Conservation (phyloP, 1,139 yeast species). For the Taiozyma sp. region DNA sequence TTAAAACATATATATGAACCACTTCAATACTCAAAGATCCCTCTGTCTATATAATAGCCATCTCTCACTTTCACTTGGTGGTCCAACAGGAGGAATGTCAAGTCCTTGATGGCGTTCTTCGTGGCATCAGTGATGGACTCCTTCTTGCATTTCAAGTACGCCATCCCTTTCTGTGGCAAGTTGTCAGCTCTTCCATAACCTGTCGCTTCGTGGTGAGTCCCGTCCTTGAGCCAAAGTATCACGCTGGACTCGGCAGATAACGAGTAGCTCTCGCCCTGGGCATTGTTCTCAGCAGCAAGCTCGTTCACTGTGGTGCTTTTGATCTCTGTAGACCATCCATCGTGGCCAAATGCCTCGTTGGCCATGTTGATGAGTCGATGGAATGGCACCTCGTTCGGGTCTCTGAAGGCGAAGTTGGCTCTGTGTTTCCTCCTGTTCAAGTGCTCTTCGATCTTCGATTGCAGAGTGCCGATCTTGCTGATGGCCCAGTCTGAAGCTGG, state of each 20-base stretch:
- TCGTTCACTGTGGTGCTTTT: slow-evolving; percentile 7
- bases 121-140: slow-evolving; percentile 49
- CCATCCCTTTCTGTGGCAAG: slow-evolving; percentile 30
- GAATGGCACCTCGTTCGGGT: slow-evolving; percentile 15
- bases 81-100: slow-evolving; percentile 25
- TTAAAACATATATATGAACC: not conserved
- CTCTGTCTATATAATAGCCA: slow-evolving; percentile 23
- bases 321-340: slow-evolving; percentile 46
- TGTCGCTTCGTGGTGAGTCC: slow-evolving; percentile 35
- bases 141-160: slow-evolving; percentile 45
- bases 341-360: slow-evolving; percentile 44
- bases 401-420: not conserved
- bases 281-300: not conserved
- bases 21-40: slow-evolving; percentile 6
- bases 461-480: slow-evolving; percentile 17
- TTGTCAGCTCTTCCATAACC: slow-evolving; percentile 41
- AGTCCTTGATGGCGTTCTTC: slow-evolving; percentile 29
- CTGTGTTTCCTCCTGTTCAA: slow-evolving; percentile 3
- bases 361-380: slow-evolving; percentile 26
- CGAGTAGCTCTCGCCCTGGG: slow-evolving; percentile 9
- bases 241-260: slow-evolving; percentile 26
- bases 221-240: slow-evolving; percentile 44
- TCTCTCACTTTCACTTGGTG: slow-evolving; percentile 27
- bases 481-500: slow-evolving; percentile 24
- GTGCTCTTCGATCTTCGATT: slow-evolving; percentile 20